These are phyloP conservation scores for Geranomyces michiganensis DNA, from an alignment of 192 early-diverging fungal species.

Conservation along the genomic window DNA sequence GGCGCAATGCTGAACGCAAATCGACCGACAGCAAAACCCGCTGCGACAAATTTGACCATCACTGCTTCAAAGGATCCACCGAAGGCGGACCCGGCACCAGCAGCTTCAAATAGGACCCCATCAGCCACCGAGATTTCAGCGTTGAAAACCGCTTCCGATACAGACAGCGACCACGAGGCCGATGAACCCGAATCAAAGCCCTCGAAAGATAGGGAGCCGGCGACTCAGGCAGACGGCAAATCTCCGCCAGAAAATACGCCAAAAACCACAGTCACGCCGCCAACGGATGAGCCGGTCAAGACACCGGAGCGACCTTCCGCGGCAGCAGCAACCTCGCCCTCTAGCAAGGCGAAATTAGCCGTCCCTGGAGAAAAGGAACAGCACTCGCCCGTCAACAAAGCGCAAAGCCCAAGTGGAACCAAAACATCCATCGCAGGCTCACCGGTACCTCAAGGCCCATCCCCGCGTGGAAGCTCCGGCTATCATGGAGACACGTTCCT, in stretches of 20 bases:
- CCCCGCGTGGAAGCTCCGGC: neutral
- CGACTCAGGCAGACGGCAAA: neutral
- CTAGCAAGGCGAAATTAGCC: neutral
- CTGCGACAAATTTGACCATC: neutral
- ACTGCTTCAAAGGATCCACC: neutral
- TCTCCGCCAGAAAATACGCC: neutral
- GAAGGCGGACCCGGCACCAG: neutral
- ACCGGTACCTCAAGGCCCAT: neutral
- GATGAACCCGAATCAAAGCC: neutral
- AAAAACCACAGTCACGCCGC: neutral
- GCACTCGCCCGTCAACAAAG: neutral
- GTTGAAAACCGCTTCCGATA: conserved; percentile 12
- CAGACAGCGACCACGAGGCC: conserved; percentile 19
- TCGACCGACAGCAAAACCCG: neutral
- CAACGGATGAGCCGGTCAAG: neutral
- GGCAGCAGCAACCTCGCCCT: neutral
- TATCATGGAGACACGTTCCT: conserved; percentile 27
- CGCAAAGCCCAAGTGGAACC: neutral
- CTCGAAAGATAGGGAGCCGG: neutral
- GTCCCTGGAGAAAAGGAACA: neutral
- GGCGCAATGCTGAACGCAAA: conserved; percentile 3
- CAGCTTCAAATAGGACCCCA: no score
- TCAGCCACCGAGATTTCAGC: conserved; percentile 22
- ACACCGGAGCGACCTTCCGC: neutral
- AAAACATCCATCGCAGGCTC: neutral